A percentile compares a stretch with the other conserved stretches of the same genome.
These are phyloP conservation scores for Nakazawaea ernobii DNA, from an alignment of 805 yeast genomes.

Conservation along the genomic window DNA sequence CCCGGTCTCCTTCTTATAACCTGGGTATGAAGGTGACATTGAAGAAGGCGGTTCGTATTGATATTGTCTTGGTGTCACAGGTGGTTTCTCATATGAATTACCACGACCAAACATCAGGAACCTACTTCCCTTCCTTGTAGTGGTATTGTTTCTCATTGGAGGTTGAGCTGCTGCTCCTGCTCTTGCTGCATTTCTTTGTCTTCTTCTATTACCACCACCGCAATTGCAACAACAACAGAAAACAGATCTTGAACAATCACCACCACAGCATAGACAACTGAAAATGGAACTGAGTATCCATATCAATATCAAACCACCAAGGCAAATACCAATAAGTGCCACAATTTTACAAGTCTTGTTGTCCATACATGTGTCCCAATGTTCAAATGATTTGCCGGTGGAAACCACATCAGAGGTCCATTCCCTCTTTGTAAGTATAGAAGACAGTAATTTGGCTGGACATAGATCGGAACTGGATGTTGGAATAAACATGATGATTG, in stretches of 20 bases:
- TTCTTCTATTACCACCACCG: too few relatives aligned
- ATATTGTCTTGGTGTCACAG: constrained; percentile 12
- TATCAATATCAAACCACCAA: constrained; percentile 47
- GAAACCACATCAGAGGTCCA: not conserved
- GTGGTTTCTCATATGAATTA: constrained; percentile 26
- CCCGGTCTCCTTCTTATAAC: not conserved
- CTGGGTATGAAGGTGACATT: constrained; percentile 3
- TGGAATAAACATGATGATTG: constrained; percentile 4
- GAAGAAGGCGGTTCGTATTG: constrained; percentile 5
- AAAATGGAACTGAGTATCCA: constrained; percentile 54
- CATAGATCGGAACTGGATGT: not conserved
- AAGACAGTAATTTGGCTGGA: constrained; percentile 5
- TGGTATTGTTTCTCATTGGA: not conserved
- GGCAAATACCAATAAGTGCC: constrained; percentile 64
- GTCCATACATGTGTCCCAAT: constrained; percentile 79
- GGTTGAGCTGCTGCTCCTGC: too few relatives aligned
- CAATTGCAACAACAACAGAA: constrained; percentile 43
- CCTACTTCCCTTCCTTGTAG: not conserved
- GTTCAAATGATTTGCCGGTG: constrained; percentile 31
- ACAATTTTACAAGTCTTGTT: constrained; percentile 69
- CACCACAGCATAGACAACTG: constrained; percentile 55
- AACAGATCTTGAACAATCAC: constrained; percentile 43
- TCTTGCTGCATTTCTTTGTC: too few relatives aligned
- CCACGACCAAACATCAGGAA: constrained; percentile 11
- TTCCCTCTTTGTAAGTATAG: constrained; percentile 3